Evolutionary conservation across 73 alveolate genomes (phyloP).

Genomic region (Paramecium tetraurelia): DNA sequence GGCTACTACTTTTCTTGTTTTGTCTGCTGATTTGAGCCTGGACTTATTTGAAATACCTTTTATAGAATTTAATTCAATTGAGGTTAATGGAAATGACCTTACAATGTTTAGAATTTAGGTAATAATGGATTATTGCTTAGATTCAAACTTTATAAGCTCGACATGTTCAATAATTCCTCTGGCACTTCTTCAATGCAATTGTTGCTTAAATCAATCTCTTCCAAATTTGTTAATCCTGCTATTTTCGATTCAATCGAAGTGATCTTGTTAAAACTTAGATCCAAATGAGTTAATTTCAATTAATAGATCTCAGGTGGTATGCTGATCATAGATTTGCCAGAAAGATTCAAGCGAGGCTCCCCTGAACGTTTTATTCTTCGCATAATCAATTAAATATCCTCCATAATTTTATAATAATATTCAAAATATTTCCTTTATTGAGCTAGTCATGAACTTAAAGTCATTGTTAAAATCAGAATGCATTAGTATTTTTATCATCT

Average conservation of each 20-base stretch:
- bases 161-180: constrained; percentile 63
- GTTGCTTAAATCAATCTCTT: constrained; percentile 71
- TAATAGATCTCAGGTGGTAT: constrained; percentile 75
- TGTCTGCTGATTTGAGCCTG: background rate
- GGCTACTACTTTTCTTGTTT: background rate
- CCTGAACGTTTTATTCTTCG: constrained; percentile 85
- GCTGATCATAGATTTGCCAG: constrained; percentile 72
- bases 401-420: constrained; percentile 61
- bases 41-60: constrained; percentile 7
- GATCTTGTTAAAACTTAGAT: constrained; percentile 47
- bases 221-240: constrained; percentile 67
- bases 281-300: constrained; percentile 25
- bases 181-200: constrained; percentile 74
- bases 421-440: background rate
- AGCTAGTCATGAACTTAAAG: background rate
- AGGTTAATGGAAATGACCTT: constrained; percentile 57
- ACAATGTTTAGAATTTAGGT: constrained; percentile 61
- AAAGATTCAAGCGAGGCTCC: constrained; percentile 69
- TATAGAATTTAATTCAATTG: constrained; percentile 34
- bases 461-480: constrained; percentile 26
- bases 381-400: constrained; percentile 78
- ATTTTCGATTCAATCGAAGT: constrained; percentile 51
- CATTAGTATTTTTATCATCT: background rate
- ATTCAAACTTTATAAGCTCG: constrained; percentile 67
- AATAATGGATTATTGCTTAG: constrained; percentile 76